Conservation (phyloP, 495 filamentous ascomycete species). For the Neohortaea acidophila region DNA sequence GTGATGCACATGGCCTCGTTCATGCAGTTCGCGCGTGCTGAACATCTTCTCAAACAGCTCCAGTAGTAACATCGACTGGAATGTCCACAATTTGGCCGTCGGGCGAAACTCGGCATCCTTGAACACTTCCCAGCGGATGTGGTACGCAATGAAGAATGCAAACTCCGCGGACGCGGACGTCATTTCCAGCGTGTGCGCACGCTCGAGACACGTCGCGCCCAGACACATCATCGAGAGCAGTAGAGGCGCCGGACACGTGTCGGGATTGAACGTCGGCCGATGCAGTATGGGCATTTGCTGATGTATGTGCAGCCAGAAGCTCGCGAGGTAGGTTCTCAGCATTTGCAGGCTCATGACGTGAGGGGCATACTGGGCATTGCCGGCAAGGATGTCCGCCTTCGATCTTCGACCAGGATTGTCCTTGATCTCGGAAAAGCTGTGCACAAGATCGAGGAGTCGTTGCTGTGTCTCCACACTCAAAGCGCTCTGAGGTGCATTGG, state of each 20-base stretch:
- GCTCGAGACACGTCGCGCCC: constrained; percentile 77
- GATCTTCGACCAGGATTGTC: constrained; percentile 58
- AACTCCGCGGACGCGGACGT: constrained; percentile 61
- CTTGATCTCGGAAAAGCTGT: constrained; percentile 65
- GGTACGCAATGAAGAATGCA: constrained; percentile 77
- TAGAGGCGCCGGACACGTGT: constrained; percentile 69
- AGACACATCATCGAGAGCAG: constrained; percentile 91
- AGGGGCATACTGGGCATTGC: constrained; percentile 51
- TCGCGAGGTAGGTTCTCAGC: constrained; percentile 89
- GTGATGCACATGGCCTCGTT: constrained; percentile 93
- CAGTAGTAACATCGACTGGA: constrained; percentile 77
- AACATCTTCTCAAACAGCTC: constrained; percentile 97
- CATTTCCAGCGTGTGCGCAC: constrained; percentile 54
- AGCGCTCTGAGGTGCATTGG: constrained; percentile 31
- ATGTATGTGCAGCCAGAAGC: constrained; percentile 91
- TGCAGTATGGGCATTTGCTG: constrained; percentile 90
- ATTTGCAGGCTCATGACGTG: constrained; percentile 80
- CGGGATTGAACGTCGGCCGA: constrained; percentile 79
- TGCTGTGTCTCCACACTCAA: constrained; percentile 79
- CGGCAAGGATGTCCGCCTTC: constrained; percentile 63
- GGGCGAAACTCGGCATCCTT: constrained; percentile 82
- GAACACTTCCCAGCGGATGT: constrained; percentile 84
- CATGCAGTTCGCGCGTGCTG: constrained; percentile 76
- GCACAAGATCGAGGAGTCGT: constrained; percentile 74
- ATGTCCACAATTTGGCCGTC: constrained; percentile 93